These are phyloP conservation scores for Circinella umbellata DNA, from an alignment of 371 early-diverging fungal genomes.

Conservation along the genomic window DNA sequence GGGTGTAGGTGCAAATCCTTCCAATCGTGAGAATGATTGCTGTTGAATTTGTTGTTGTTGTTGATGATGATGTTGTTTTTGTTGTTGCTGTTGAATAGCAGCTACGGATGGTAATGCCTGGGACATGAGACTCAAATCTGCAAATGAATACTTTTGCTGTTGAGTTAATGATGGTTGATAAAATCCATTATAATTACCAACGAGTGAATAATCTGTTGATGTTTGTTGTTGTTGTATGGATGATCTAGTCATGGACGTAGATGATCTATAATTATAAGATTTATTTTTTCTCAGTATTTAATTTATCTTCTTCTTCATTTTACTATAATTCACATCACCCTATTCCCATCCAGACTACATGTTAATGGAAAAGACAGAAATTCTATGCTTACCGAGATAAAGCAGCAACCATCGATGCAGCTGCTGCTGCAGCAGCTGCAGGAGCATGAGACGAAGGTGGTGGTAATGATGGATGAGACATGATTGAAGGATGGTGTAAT, in stretches of 20 bases:
- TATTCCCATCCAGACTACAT: no score
- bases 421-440: not conserved
- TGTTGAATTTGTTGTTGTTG: slow-evolving; percentile 5
- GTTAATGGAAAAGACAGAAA: not conserved
- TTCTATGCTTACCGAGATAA: not conserved
- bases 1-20: not conserved
- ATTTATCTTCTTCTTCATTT: no score
- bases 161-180: not conserved
- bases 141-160: slow-evolving; percentile 1
- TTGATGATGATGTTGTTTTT: slow-evolving; percentile 4
- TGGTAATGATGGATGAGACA: not conserved
- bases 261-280: not conserved
- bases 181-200: not conserved
- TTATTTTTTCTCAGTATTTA: no score
- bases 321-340: no score
- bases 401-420: slow-evolving; percentile 14
- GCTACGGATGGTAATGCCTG: not conserved
- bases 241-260: not conserved
- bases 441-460: not conserved
- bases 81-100: not conserved
- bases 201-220: not conserved
- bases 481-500: not conserved
- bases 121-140: not conserved
- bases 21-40: not conserved
- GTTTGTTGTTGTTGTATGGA: not conserved